Evolutionary conservation across 768 basidiomycete genomes (phyloP).

Genomic region (Mrakia gelida): DNA sequence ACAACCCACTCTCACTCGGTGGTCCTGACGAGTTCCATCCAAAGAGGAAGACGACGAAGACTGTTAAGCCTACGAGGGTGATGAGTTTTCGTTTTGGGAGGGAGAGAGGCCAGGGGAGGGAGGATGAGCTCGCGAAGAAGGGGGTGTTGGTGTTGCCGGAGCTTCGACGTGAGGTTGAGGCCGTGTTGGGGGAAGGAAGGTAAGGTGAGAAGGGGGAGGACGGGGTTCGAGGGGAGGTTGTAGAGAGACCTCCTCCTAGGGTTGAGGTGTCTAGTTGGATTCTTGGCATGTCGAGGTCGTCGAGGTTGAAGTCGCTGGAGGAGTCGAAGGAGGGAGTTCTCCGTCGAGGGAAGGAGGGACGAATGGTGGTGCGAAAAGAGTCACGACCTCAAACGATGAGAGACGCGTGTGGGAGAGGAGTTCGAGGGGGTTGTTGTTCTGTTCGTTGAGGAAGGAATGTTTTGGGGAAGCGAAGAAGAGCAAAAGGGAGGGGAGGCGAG

Average conservation of each 20-base stretch:
- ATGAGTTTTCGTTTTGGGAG: neutral
- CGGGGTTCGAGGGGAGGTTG: neutral
- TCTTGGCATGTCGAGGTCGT: neutral
- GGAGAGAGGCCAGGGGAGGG: neutral
- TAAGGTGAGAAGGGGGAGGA: neutral
- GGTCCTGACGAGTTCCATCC: slow-evolving; percentile 1
- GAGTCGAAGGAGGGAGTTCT: neutral
- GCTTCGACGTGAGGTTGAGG: neutral
- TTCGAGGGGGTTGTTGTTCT: neutral
- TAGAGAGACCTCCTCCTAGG: no score
- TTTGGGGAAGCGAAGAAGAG: no score
- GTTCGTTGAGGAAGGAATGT: neutral
- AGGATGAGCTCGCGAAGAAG: no score
- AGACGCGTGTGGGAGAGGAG: neutral
- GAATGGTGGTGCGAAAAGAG: neutral
- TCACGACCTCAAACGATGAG: neutral
- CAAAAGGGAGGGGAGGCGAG: no score
- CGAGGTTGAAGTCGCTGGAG: neutral
- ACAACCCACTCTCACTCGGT: neutral
- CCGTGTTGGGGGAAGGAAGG: neutral
- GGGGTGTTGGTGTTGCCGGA: no score
- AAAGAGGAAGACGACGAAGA: slow-evolving; percentile 11
- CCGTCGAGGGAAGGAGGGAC: neutral
- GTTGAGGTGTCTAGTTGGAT: slow-evolving; percentile 6
- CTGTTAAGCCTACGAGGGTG: neutral